Conservation (phyloP, 768 basidiomycete species). For the Lentinula edodes region DNA sequence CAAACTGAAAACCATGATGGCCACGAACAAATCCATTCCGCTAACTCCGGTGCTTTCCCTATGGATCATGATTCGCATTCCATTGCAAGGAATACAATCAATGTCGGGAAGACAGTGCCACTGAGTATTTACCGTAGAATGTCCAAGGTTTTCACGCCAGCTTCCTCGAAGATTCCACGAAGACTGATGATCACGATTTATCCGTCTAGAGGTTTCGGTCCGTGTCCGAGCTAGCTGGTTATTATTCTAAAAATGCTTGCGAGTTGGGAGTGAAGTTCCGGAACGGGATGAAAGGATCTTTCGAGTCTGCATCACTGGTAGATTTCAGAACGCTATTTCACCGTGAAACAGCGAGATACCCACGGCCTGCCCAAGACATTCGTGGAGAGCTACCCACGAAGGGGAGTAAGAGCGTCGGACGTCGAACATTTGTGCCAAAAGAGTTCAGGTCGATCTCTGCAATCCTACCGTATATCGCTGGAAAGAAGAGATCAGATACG, state of each 20-base stretch:
- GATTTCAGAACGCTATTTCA: not conserved
- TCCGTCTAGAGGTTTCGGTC: conserved; percentile 4
- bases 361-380: conserved; percentile 19
- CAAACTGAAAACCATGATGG: not conserved
- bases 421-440: not conserved
- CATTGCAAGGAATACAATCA: not conserved
- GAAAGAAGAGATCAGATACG: too few relatives aligned
- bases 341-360: conserved; percentile 14
- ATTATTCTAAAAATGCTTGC: not conserved
- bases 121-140: not conserved
- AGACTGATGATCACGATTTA: not conserved
- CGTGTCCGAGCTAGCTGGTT: not conserved
- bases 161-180: not conserved
- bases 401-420: not conserved
- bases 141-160: conserved; percentile 5
- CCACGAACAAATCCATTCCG: not conserved
- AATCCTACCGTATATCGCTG: too few relatives aligned
- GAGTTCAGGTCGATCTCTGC: not conserved
- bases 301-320: not conserved
- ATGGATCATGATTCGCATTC: not conserved
- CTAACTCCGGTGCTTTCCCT: not conserved
- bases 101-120: not conserved
- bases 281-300: not conserved
- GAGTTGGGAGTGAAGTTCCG: not conserved
- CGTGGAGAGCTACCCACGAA: conserved; percentile 11